Evolutionary conservation across 2,329 filamentous ascomycete species (phyloP).

Genomic region (Colletotrichum cordylinicola): DNA sequence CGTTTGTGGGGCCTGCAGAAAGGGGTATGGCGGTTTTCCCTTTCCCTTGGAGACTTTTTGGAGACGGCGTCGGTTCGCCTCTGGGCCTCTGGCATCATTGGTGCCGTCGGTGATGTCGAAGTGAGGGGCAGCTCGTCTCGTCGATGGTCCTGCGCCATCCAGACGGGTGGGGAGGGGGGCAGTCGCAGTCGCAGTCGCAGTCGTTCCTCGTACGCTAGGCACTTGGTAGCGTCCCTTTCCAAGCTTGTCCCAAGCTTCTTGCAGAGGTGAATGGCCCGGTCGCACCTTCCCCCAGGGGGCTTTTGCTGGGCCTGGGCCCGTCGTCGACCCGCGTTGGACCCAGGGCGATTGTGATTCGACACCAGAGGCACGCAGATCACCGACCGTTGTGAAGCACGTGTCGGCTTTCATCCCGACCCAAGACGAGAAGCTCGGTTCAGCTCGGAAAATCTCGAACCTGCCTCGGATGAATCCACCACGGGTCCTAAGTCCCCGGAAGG

Average conservation of each 20-base stretch:
- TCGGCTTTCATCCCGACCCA: neutral
- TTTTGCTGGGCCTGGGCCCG: conserved; percentile 3
- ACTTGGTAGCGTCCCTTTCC: neutral
- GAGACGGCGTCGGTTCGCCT: neutral
- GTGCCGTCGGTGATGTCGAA: neutral
- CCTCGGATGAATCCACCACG: neutral
- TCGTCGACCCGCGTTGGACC: neutral
- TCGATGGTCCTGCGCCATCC: neutral
- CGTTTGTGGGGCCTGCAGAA: neutral
- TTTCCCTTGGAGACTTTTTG: neutral
- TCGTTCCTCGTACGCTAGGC: neutral
- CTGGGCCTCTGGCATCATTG: neutral
- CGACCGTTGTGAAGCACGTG: neutral
- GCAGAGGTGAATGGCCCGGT: neutral
- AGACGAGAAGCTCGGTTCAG: neutral
- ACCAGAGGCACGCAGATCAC: neutral
- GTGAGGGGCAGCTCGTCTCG: neutral
- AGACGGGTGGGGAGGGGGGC: neutral
- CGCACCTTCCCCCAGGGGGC: neutral
- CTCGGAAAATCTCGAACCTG: neutral
- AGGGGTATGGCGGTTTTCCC: neutral
- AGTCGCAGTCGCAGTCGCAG: neutral
- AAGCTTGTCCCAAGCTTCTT: neutral
- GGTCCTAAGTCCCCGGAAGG: neutral
- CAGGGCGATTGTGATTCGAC: conserved; percentile 8